A percentile compares a stretch with the other conserved stretches of the same genome.
Conservation (phyloP, 2,329 filamentous ascomycete species). For the Penicillium olsonii region DNA sequence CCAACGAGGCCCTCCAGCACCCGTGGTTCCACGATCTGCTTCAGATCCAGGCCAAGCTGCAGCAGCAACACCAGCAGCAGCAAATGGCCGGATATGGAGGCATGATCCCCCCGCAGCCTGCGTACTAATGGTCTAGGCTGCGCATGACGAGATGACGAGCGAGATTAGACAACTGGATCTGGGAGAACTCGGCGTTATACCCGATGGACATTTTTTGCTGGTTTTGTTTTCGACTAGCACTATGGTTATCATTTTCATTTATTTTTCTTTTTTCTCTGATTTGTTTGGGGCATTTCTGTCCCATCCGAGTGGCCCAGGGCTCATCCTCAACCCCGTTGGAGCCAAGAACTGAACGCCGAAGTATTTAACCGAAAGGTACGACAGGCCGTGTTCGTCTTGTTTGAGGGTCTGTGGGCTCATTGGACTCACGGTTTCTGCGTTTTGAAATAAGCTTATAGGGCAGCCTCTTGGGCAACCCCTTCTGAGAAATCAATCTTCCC, state of each 20-base stretch:
- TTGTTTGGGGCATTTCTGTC: neutral
- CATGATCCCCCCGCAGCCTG: slow-evolving; percentile 39
- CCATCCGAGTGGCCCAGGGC: neutral
- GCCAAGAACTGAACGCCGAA: neutral
- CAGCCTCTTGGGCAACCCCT: neutral
- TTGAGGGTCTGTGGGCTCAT: neutral
- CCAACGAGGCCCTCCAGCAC: slow-evolving; percentile 81
- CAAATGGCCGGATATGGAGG: slow-evolving; percentile 44
- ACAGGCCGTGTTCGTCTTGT: neutral
- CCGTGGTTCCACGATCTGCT: slow-evolving; percentile 80
- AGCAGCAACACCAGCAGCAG: slow-evolving; percentile 43
- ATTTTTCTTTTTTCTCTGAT: slow-evolving; percentile 1
- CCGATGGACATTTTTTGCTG: slow-evolving; percentile 19
- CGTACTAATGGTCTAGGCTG: slow-evolving; percentile 28
- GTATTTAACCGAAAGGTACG: neutral
- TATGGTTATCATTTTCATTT: slow-evolving; percentile 3
- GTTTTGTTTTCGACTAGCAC: slow-evolving; percentile 6
- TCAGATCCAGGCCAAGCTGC: slow-evolving; percentile 55
- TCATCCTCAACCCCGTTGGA: neutral
- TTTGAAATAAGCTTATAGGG: neutral
- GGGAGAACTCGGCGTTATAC: slow-evolving; percentile 35
- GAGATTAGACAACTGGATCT: slow-evolving; percentile 29
- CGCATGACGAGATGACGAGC: slow-evolving; percentile 31
- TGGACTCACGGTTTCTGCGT: neutral
- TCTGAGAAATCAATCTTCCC: neutral